phyloP scores from a whole-genome alignment of 2,329 filamentous ascomycete species.

The Alternaria hordeiaustralica region DNA sequence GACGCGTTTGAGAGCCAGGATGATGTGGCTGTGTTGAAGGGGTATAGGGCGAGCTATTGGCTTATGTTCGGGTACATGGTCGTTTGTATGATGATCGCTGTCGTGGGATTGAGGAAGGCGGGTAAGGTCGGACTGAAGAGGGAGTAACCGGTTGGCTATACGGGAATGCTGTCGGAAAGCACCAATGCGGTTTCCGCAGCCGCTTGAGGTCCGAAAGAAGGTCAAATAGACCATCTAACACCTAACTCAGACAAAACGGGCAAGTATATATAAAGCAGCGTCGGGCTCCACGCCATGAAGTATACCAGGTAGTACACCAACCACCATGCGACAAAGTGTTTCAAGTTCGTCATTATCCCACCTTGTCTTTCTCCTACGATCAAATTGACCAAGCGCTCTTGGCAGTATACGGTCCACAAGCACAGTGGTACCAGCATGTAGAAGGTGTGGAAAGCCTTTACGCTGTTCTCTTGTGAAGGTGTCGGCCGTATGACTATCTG shows the following conservation, averaged over 20 bases:
- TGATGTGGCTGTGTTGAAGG: slow-evolving; percentile 18
- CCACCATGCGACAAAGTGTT: neutral
- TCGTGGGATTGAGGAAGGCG: slow-evolving; percentile 31
- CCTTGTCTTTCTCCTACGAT: neutral
- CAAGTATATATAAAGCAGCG: neutral
- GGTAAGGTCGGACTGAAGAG: slow-evolving; percentile 38
- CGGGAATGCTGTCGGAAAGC: neutral
- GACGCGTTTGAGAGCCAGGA: slow-evolving; percentile 13
- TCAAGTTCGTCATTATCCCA: neutral
- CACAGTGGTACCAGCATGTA: neutral
- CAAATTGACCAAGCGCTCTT: neutral
- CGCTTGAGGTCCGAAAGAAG: neutral
- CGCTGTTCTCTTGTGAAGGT: neutral
- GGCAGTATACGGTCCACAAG: neutral
- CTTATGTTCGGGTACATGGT: slow-evolving; percentile 36
- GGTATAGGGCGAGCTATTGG: slow-evolving; percentile 35
- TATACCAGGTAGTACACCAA: neutral
- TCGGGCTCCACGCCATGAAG: neutral
- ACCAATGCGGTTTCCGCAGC: neutral
- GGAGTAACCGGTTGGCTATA: slow-evolving; percentile 11
- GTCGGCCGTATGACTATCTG: neutral
- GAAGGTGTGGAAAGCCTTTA: neutral
- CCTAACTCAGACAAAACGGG: neutral
- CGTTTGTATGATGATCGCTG: slow-evolving; percentile 26
- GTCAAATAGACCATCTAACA: neutral